These are phyloP conservation scores for Ophiostoma novo-ulmi DNA, from an alignment of 2,329 filamentous ascomycete genomes.

Conservation along the genomic window DNA sequence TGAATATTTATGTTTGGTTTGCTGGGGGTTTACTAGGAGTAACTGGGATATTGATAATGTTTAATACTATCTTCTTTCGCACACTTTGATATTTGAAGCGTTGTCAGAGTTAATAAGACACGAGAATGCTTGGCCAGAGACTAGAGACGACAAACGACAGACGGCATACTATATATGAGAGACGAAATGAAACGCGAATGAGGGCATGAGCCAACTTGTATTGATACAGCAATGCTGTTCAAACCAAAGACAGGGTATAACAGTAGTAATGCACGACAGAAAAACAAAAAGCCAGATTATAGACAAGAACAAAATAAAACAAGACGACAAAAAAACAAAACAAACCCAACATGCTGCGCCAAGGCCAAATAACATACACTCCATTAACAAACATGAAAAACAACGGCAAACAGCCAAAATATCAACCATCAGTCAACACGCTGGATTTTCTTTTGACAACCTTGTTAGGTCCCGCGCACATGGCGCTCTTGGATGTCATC, in stretches of 20 bases:
- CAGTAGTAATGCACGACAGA: neutral
- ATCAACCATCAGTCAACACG: too few species aligned
- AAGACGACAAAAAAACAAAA: neutral
- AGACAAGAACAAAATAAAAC: neutral
- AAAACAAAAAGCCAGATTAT: neutral
- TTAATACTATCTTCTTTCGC: neutral
- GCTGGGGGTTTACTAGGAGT: neutral
- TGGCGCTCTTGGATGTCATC: too few species aligned
- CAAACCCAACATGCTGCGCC: too few species aligned
- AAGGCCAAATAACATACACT: too few species aligned
- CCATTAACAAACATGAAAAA: neutral
- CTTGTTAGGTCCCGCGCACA: too few species aligned
- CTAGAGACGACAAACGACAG: neutral
- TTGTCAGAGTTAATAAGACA: too few species aligned
- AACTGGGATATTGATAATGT: neutral
- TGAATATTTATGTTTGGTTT: neutral
- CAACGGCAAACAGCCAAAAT: neutral
- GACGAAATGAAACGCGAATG: neutral
- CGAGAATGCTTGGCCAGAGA: too few species aligned
- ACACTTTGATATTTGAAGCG: too few species aligned
- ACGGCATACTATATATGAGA: neutral
- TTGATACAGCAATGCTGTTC: neutral
- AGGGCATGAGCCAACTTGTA: constrained; percentile 10
- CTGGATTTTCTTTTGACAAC: too few species aligned
- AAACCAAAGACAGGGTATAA: constrained; percentile 8